Base-by-base conservation (phyloP, 139 green algal species). In the Chlamydomonas sp. region DNA sequence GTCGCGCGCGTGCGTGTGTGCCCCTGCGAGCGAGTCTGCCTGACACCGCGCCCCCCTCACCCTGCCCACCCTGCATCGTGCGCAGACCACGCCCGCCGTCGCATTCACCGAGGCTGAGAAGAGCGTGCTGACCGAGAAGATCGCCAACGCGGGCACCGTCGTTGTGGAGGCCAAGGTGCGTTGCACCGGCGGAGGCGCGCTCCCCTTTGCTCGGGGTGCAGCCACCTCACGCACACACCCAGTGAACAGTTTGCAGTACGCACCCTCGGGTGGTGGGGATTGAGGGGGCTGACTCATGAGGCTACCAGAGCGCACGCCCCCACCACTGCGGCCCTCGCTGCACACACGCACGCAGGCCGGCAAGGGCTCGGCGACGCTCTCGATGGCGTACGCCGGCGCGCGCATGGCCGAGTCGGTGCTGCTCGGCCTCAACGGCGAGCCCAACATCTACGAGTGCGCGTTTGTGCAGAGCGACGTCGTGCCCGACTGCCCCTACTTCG, bases 141-240 rank as follows among this genome's bases (percentile, higher is more conserved):
- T 96, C 49, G 85, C 91, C 70, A 91, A 95, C 67, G 90, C 88
- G 1, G 89, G 90, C 71, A 95, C 90, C 50, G 87, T 93, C 69
- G 89, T 96, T 8, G 90, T 96, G 26, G 88, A 96, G 81, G 90
- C 90, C 61, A 96, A 96, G 82, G n/a, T n/a, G n/a, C 87, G 87
- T 5, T 88, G 88, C 57, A n/a, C n/a, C n/a, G n/a, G n/a, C n/a
- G n/a, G n/a, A n/a, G n/a, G n/a, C n/a, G 43, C 13, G 43, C 43
- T 54, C 13, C 13, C 43, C 43, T 54, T 16, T 16, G 13, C 16
- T 16, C 43, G 13, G 13, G 13, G 43, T 16, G 13, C 43, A 16
- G 13, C 43, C 43, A 10, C 43, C 43, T 54, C 43, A 10, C 43
- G 6, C 16, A 10, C 6, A 31, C 10, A 20, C 50, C 8, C 30